phyloP scores from a whole-genome alignment of 495 filamentous ascomycete species.

The Aeminium ludgeri region DNA sequence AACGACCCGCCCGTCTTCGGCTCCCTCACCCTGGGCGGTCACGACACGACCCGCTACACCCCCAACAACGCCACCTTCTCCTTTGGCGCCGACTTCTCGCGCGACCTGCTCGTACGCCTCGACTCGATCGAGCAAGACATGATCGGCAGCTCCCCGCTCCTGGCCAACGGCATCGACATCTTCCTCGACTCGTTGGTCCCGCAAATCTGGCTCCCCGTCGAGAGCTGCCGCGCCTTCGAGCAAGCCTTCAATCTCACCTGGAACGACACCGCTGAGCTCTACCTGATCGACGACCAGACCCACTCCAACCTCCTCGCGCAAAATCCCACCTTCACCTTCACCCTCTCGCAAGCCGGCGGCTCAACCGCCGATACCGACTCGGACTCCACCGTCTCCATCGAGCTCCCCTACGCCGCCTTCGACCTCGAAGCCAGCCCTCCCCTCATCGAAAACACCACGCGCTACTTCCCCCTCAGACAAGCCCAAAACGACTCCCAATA shows the following conservation, averaged over 20 bases:
- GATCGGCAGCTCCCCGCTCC: conserved; percentile 4
- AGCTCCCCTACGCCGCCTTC: conserved; percentile 22
- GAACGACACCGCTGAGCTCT: conserved; percentile 6
- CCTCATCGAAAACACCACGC: conserved; percentile 9
- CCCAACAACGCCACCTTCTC: conserved; percentile 1
- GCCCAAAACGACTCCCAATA: conserved; percentile 16
- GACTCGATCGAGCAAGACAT: conserved; percentile 5
- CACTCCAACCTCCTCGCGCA: conserved; percentile 10
- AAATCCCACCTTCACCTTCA: conserved; percentile 13
- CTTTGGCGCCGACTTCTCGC: conserved; percentile 4
- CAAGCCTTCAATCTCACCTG: conserved; percentile 12
- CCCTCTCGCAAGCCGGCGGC: conserved; percentile 3
- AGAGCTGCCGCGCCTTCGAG: conserved; percentile 13
- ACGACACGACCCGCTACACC: conserved; percentile 4
- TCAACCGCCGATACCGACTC: conserved; percentile 9
- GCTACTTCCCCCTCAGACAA: conserved; percentile 22
- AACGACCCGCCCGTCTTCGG: conserved; percentile 2
- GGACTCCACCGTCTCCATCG: conserved; percentile 10
- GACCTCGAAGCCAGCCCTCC: conserved; percentile 13
- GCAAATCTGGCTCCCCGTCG: conserved; percentile 10
- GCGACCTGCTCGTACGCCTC: conserved; percentile 8
- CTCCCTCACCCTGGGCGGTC: conserved; percentile 15
- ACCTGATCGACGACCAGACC: conserved; percentile 5
- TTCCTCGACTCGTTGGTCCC: conserved; percentile 14
- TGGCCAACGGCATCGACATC: conserved; percentile 3